Conservation (phyloP, 352 stramenopile species). For the Phytophthora fragariaefolia region DNA sequence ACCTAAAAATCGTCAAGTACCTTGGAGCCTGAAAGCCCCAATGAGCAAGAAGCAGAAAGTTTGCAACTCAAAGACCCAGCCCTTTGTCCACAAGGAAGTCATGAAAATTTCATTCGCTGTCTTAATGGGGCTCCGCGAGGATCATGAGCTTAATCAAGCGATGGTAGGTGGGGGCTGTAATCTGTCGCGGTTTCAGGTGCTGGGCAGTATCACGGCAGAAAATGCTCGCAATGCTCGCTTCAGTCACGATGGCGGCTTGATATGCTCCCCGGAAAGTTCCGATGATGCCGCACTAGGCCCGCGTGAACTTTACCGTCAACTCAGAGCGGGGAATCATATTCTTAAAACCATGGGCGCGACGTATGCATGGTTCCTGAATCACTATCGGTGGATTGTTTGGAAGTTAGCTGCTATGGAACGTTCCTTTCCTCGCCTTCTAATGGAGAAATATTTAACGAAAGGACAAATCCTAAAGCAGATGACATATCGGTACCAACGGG, state of each 20-base stretch:
- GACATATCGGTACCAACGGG: constrained; percentile 53
- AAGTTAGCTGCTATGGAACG: constrained; percentile 71
- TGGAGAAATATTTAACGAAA: constrained; percentile 64
- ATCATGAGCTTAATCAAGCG: constrained; percentile 6
- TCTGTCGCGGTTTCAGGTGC: constrained; percentile 21
- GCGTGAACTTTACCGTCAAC: constrained; percentile 46
- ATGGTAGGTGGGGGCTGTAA: constrained; percentile 5
- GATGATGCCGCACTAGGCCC: constrained; percentile 30
- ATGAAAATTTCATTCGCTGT: constrained; percentile 53
- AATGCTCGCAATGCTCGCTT: constrained; percentile 45
- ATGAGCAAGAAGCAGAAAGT: constrained; percentile 34
- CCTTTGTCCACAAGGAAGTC: constrained; percentile 44
- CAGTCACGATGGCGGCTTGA: constrained; percentile 14
- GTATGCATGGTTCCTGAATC: constrained; percentile 69
- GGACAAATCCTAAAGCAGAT: constrained; percentile 69
- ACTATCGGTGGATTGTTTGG: constrained; percentile 80
- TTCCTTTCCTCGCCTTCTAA: constrained; percentile 51
- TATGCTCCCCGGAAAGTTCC: constrained; percentile 3
- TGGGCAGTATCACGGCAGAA: constrained; percentile 43
- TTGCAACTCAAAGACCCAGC: not conserved
- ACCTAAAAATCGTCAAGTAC: constrained; percentile 5
- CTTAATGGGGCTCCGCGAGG: constrained; percentile 18
- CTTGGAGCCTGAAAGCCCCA: not conserved
- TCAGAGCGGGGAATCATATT: constrained; percentile 40
- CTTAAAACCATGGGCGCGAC: constrained; percentile 42